Evolutionary conservation across 164 flowering plant genomes (phyloP).

Genomic region (Vitis cinerea): DNA sequence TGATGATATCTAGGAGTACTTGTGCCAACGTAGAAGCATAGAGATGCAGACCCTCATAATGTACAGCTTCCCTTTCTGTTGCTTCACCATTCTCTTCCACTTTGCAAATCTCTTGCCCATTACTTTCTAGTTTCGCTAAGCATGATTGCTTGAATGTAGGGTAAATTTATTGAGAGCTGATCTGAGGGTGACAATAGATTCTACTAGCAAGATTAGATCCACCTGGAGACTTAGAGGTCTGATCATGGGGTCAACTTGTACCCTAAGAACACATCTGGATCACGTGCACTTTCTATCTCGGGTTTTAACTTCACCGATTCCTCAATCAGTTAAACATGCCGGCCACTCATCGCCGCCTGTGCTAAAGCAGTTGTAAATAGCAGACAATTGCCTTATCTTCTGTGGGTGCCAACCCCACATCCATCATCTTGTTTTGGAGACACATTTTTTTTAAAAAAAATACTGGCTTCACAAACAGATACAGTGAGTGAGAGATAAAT

Average conservation of each 20-base stretch:
- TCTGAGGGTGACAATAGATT: neutral
- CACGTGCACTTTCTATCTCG: slow-evolving; percentile 22
- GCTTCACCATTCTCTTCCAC: slow-evolving; percentile 53
- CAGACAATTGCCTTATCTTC: slow-evolving; percentile 32
- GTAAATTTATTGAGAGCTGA: neutral
- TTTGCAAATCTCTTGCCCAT: slow-evolving; percentile 30
- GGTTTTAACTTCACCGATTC: slow-evolving; percentile 13
- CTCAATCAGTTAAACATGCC: slow-evolving; percentile 20
- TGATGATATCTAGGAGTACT: slow-evolving; percentile 27
- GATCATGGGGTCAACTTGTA: slow-evolving; percentile 19
- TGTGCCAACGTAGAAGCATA: slow-evolving; percentile 67
- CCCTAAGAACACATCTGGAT: slow-evolving; percentile 1
- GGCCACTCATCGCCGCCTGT: slow-evolving; percentile 32
- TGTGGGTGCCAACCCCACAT: slow-evolving; percentile 19
- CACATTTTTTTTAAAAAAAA: no score
- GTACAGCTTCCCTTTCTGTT: slow-evolving; percentile 55
- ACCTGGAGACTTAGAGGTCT: neutral
- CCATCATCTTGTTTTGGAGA: neutral
- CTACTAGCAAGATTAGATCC: slow-evolving; percentile 1
- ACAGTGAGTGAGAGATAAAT: no score
- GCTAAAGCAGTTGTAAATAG: slow-evolving; percentile 21
- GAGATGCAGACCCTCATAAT: slow-evolving; percentile 58
- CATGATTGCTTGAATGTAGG: neutral
- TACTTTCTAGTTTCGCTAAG: neutral
- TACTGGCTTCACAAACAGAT: neutral